These are phyloP conservation scores for Fusarium tjaetaba DNA, from an alignment of 2,329 filamentous ascomycete genomes.

Conservation along the genomic window DNA sequence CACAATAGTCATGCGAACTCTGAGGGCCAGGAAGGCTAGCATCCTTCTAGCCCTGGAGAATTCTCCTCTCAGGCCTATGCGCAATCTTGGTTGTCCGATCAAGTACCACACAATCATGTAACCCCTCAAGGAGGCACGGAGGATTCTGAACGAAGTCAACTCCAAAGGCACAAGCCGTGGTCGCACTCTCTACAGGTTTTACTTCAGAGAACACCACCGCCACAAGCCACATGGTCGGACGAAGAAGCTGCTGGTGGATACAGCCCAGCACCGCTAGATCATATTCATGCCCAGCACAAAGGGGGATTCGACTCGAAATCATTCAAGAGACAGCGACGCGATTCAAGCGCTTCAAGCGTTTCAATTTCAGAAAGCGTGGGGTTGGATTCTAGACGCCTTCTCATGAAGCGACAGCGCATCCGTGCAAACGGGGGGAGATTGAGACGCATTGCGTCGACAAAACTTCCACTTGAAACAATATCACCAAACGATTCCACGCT, in stretches of 20 bases:
- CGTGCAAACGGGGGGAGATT: slow-evolving; percentile 23
- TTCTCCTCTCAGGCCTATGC: not conserved
- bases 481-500: slow-evolving; percentile 30
- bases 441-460: slow-evolving; percentile 36
- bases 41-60: slow-evolving; percentile 15
- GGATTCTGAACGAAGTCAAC: not conserved
- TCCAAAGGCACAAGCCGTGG: slow-evolving; percentile 14
- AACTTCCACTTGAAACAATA: slow-evolving; percentile 43
- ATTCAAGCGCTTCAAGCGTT: slow-evolving; percentile 12
- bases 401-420: slow-evolving; percentile 34
- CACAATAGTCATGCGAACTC: slow-evolving; percentile 14
- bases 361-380: not conserved
- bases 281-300: not conserved
- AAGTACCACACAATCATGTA: not conserved
- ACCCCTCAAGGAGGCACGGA: not conserved
- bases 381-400: slow-evolving; percentile 32
- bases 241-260: not conserved
- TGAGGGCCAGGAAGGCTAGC: slow-evolving; percentile 37
- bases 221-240: not conserved
- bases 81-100: not conserved
- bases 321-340: slow-evolving; percentile 13
- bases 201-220: slow-evolving; percentile 34
- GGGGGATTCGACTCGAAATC: not conserved
- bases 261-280: not conserved
- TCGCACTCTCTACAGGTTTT: slow-evolving; percentile 30